Conservation (phyloP, 225 moss, liverwort and hornwort genomes). For the Sphagnum contortum region DNA sequence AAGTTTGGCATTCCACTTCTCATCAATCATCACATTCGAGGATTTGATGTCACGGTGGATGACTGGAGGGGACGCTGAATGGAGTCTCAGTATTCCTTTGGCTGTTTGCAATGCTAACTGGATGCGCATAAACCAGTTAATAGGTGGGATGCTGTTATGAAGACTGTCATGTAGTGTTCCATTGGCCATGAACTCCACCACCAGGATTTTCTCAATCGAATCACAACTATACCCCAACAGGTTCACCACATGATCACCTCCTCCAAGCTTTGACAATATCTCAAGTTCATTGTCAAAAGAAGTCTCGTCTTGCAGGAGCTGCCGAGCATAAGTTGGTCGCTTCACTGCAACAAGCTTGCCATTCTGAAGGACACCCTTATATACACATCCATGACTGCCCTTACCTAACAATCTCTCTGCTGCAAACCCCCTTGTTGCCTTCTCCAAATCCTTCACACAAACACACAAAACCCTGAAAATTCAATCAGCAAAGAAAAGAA, state of each 20-base stretch:
- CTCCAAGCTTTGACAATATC: conserved; percentile 50
- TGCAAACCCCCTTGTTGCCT: conserved; percentile 58
- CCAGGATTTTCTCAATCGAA: conserved; percentile 55
- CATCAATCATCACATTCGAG: conserved; percentile 51
- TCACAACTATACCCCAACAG: conserved; percentile 48
- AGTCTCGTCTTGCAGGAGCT: conserved; percentile 43
- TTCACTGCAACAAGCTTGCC: conserved; percentile 60
- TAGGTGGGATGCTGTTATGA: conserved; percentile 31
- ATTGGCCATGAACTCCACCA: conserved; percentile 63
- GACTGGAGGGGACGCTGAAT: conserved; percentile 48
- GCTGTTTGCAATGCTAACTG: conserved; percentile 47
- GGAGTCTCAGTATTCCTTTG: conserved; percentile 39
- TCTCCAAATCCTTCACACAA: conserved; percentile 39
- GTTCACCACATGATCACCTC: conserved; percentile 39
- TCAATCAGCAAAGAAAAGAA: too few relatives aligned
- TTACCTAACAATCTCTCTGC: conserved; percentile 57
- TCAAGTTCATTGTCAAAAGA: conserved; percentile 60
- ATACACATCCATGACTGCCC: conserved; percentile 71
- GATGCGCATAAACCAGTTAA: conserved; percentile 49
- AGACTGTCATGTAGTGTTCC: conserved; percentile 59
- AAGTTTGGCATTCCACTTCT: conserved; percentile 58
- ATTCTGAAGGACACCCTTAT: conserved; percentile 66
- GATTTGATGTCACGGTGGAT: conserved; percentile 66
- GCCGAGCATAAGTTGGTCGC: conserved; percentile 39
- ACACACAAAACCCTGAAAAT: too few relatives aligned